Base-by-base conservation (phyloP, 768 basidiomycete genomes). In the Favolaschia claudopus region DNA sequence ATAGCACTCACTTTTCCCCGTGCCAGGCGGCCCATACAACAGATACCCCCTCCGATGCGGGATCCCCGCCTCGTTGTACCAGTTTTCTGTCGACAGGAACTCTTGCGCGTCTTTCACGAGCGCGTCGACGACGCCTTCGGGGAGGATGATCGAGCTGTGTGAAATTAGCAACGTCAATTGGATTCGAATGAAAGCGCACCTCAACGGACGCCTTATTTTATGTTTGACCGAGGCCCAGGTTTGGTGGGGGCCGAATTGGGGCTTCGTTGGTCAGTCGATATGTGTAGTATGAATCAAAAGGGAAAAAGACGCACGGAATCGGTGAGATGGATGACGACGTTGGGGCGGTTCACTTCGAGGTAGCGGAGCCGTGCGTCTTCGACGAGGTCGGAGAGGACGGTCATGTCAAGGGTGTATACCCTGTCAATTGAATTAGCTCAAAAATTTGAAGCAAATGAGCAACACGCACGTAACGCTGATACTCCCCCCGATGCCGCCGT, bases 391-490 rank as follows among this genome's bases (percentile, higher is more conserved):
- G 78, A 77, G 5, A 84, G 64, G 6, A 74, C 76, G 4, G 72
- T 67, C 69, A 79, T 76, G 48, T 82, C 68, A 27, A 76, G 73
- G 0, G 81, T 79, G 65, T 82, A 83, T 1, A 83, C 66, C 5
- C 81, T 83, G 31, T 4, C 36, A 19, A 25, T 45, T 36, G 22
- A 24, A 52, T 31, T 3, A 47, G 9, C 19, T 20, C 20, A n/a
- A n/a, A n/a, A n/a, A n/a, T n/a, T n/a, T n/a, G n/a, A n/a, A n/a
- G n/a, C n/a, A n/a, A n/a, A n/a, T n/a, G n/a, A n/a, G n/a, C n/a
- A 12, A n/a, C 25, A 71, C 76, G 49, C 66, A 79, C 78, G 77
- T 79, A 47, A 80, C 28, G 32, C 57, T 62, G 12, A 68, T 67
- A 3, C 68, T 67, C 9, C 56, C 47, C 13, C 24, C n/a, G n/a